phyloP scores from a whole-genome alignment of 129 eudicot species.

The Flaveria brownii region DNA sequence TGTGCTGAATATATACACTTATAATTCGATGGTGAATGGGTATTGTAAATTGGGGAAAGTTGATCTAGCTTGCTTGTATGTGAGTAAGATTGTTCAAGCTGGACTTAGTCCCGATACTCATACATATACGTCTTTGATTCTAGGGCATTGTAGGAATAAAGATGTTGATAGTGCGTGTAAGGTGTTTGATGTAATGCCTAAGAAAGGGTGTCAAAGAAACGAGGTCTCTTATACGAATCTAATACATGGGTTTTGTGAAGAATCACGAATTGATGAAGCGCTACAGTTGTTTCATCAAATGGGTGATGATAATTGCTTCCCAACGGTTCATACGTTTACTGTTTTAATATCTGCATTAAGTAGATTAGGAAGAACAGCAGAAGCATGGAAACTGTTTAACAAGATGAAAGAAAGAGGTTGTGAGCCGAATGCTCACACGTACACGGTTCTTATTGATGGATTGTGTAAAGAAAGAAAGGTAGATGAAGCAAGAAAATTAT shows the following conservation, averaged over 20 bases:
- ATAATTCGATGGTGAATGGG: conserved; percentile 78
- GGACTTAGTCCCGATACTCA: conserved; percentile 73
- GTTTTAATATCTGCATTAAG: conserved; percentile 71
- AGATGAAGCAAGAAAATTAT: conserved; percentile 52
- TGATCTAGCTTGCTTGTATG: conserved; percentile 54
- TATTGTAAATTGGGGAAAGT: conserved; percentile 77
- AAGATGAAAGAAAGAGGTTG: conserved; percentile 63
- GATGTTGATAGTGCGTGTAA: conserved; percentile 61
- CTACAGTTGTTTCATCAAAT: conserved; percentile 52
- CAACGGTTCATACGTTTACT: conserved; percentile 76
- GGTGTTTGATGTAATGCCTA: conserved; percentile 62
- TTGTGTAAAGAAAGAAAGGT: conserved; percentile 67
- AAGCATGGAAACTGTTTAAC: conserved; percentile 54
- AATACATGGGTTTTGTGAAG: conserved; percentile 84
- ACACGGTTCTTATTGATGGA: conserved; percentile 72
- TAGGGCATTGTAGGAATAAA: conserved; percentile 83
- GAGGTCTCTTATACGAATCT: conserved; percentile 79
- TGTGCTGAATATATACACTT: conserved; percentile 66
- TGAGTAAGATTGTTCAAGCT: conserved; percentile 55
- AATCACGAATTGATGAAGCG: conserved; percentile 53
- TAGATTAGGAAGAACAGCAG: conserved; percentile 50
- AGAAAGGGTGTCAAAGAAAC: conserved; percentile 66
- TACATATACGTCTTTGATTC: conserved; percentile 74
- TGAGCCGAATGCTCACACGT: conserved; percentile 72
- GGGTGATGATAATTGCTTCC: conserved; percentile 58